Percentiles rank a stretch among this genome's conserved stretches.
These are phyloP conservation scores for Zymoseptoria brevis DNA, from an alignment of 2,329 filamentous ascomycete species.

Conservation along the genomic window DNA sequence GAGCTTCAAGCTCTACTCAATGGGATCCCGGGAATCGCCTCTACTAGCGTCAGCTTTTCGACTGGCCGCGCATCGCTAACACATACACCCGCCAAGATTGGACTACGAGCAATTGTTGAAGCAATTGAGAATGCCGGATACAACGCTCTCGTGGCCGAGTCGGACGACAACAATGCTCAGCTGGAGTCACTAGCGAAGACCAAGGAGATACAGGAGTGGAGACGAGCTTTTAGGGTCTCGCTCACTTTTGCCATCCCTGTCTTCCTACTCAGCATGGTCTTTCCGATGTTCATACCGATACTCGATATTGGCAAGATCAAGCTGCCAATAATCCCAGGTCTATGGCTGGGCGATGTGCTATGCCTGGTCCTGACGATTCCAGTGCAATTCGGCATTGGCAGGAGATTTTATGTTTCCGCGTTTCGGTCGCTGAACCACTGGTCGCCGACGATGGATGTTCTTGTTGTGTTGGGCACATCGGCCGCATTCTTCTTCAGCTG, in stretches of 20 bases:
- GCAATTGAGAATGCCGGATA: slow-evolving; percentile 72
- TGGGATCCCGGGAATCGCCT: slow-evolving; percentile 61
- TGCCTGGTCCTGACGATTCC: slow-evolving; percentile 81
- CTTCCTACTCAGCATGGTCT: slow-evolving; percentile 83
- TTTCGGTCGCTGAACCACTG: slow-evolving; percentile 86
- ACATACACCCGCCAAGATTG: slow-evolving; percentile 63
- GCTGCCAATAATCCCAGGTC: slow-evolving; percentile 57
- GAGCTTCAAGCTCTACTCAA: slow-evolving; percentile 62
- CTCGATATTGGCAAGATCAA: slow-evolving; percentile 68
- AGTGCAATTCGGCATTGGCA: slow-evolving; percentile 92
- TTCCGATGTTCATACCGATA: slow-evolving; percentile 73
- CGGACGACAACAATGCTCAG: slow-evolving; percentile 93
- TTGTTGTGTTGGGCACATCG: slow-evolving; percentile 88
- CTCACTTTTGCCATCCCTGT: slow-evolving; percentile 80
- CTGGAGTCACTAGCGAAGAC: slow-evolving; percentile 94
- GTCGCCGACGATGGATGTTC: slow-evolving; percentile 94
- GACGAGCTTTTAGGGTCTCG: slow-evolving; percentile 68
- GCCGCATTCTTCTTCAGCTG: slow-evolving; percentile 95
- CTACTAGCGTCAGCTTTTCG: slow-evolving; percentile 65
- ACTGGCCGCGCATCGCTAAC: slow-evolving; percentile 66
- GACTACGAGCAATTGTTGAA: slow-evolving; percentile 76
- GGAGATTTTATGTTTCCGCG: slow-evolving; percentile 87
- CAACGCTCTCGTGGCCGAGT: slow-evolving; percentile 83
- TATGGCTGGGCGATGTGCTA: slow-evolving; percentile 81
- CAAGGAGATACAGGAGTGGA: slow-evolving; percentile 91